phyloP scores from a whole-genome alignment of 2,329 filamentous ascomycete species.

The Beauveria australis region DNA sequence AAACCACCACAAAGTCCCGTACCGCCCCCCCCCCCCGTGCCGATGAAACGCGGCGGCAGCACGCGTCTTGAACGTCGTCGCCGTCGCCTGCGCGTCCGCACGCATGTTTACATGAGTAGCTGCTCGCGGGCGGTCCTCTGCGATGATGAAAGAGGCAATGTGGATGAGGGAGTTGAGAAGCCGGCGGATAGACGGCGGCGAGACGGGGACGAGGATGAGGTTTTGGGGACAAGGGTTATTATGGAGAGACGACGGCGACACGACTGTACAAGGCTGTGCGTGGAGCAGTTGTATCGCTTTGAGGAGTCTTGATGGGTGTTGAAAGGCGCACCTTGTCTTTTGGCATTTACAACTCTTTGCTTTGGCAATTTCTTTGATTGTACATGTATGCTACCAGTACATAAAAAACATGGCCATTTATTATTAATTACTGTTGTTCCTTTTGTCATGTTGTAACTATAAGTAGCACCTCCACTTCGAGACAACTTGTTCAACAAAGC shows the following conservation, averaged over 20 bases:
- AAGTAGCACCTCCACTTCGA: neutral
- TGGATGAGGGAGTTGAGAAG: too few relatives aligned
- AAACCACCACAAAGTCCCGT: too few relatives aligned
- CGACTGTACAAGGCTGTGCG: neutral
- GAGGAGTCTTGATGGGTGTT: neutral
- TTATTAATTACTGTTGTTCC: too few relatives aligned
- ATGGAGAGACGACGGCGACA: neutral
- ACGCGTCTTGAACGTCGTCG: too few relatives aligned
- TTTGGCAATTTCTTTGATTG: neutral
- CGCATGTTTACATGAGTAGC: neutral
- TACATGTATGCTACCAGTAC: neutral
- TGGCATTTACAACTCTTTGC: too few relatives aligned
- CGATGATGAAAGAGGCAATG: neutral
- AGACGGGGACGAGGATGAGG: neutral
- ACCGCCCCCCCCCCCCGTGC: neutral
- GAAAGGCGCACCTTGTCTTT: neutral
- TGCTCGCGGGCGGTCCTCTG: neutral
- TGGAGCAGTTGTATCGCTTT: constrained; percentile 11
- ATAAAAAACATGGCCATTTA: too few relatives aligned
- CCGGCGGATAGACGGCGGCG: neutral
- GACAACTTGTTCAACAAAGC: neutral
- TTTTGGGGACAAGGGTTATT: neutral
- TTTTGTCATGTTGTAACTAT: neutral
- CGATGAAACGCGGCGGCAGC: neutral
- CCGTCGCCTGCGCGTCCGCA: neutral